Percentiles rank a stretch among this genome's conserved stretches.
phyloP scores from a whole-genome alignment of 2,329 filamentous ascomycete species.

The Phoma herbarum region DNA sequence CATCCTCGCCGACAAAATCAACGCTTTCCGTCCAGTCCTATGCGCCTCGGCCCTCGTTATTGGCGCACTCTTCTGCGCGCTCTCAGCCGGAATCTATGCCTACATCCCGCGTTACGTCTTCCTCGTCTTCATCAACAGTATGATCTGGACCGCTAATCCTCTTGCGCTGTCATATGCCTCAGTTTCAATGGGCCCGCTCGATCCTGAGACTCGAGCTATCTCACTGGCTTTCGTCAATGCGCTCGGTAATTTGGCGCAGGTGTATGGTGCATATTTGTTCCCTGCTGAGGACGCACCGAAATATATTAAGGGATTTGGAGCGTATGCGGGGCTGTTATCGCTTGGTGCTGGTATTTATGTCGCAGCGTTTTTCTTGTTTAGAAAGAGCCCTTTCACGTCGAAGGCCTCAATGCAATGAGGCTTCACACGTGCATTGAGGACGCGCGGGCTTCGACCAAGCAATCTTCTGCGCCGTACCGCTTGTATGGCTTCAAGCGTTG shows the following conservation, averaged over 20 bases:
- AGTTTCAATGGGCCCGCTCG: conserved; percentile 31
- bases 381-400: conserved; percentile 29
- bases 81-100: conserved; percentile 35
- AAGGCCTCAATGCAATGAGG: conserved; percentile 1
- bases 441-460: not conserved
- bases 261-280: conserved; percentile 36
- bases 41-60: conserved; percentile 25
- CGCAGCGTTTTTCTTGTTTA: conserved; percentile 32
- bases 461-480: not conserved
- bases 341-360: conserved; percentile 33
- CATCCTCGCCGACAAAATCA: conserved; percentile 32
- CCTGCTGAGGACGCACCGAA: conserved; percentile 32
- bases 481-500: not conserved
- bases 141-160: conserved; percentile 39
- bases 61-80: conserved; percentile 33
- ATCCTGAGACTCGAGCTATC: conserved; percentile 35
- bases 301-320: conserved; percentile 34
- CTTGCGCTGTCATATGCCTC: conserved; percentile 34
- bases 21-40: conserved; percentile 29
- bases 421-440: not conserved
- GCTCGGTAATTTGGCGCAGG: conserved; percentile 35
- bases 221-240: conserved; percentile 35
- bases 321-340: conserved; percentile 32
- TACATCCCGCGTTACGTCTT: conserved; percentile 38
- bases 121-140: conserved; percentile 37